Percentiles rank a stretch among this genome's conserved stretches.
phyloP scores from a whole-genome alignment of 148 eudicot genomes.

The Rhododendron williamsianum region DNA sequence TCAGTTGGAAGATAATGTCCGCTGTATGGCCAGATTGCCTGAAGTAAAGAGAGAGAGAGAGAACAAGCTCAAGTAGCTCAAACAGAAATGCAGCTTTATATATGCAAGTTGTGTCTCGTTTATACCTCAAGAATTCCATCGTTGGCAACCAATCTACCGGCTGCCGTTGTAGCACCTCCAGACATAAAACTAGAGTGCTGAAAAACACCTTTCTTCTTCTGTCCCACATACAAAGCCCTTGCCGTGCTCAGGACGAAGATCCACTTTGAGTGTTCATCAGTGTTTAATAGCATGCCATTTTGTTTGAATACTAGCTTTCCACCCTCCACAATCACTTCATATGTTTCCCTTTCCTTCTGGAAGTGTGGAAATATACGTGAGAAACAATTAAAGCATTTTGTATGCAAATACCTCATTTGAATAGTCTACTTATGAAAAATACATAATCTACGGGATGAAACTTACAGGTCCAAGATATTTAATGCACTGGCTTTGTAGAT shows the following conservation, averaged over 20 bases:
- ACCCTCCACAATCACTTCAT: constrained; percentile 26
- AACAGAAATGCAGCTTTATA: neutral
- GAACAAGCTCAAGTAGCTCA: constrained; percentile 2
- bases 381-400: neutral
- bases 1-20: constrained; percentile 93
- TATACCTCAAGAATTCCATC: constrained; percentile 23
- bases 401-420: neutral
- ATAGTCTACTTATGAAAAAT: neutral
- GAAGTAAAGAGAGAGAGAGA: neutral
- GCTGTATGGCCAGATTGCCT: constrained; percentile 94
- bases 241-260: constrained; percentile 26
- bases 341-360: constrained; percentile 21
- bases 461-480: constrained; percentile 33
- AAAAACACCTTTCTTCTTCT: constrained; percentile 24
- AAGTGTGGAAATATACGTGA: neutral
- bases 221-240: constrained; percentile 24
- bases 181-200: constrained; percentile 28
- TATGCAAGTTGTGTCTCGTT: neutral
- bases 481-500: constrained; percentile 26
- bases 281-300: constrained; percentile 12
- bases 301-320: constrained; percentile 21
- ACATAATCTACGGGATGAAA: neutral
- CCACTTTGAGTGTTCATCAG: constrained; percentile 20
- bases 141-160: constrained; percentile 25
- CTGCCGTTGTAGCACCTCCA: constrained; percentile 29